Base-by-base conservation (phyloP, 345 rosid species). In the Heritiera littoralis region DNA sequence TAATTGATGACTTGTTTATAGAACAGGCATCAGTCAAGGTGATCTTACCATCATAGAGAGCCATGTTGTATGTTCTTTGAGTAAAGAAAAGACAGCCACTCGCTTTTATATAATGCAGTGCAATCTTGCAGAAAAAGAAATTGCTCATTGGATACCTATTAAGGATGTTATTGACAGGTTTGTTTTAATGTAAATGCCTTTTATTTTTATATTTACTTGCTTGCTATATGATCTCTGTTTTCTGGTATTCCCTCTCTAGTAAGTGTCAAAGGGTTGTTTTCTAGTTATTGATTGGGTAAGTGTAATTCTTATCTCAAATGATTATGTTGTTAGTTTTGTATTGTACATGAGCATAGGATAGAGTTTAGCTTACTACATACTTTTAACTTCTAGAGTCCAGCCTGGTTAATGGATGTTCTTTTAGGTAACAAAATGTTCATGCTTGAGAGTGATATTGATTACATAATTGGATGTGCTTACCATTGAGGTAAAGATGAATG, bases 51-150 rank as follows among this genome's bases (percentile, higher is more conserved):
- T 91, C 63, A 46, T 87, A 78, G 88, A 87, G 82, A 86, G 88
- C 78, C 87, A 89, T 83, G 80, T 82, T 63, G 87, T 87, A 14
- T 84, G 74, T 46, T 90, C 93, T 30, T 72, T 89, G 79, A 84
- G 84, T 64, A 83, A 84, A 86, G 90, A 84, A 74, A 89, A 87
- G 87, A 84, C 91, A 11, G 64, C 83, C 2, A 55, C 82, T 41
- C 78, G 84, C 41, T 89, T 91, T 79, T 91, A 89, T 84, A 84
- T 89, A 77, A 78, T 91, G 88, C 87, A 87, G 63, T 81, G 87
- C 85, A 76, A 70, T 74, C 80, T 80, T 68, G 20, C 78, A 65
- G 81, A 78, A 32, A 38, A 72, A 3, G 81, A 75, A 14, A 69
- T 76, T 76, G 43, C 70, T 58, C 74, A 78, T 65, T 80, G 79